Conservation (phyloP, 208 protist species). For the Crithidia fasciculata region DNA sequence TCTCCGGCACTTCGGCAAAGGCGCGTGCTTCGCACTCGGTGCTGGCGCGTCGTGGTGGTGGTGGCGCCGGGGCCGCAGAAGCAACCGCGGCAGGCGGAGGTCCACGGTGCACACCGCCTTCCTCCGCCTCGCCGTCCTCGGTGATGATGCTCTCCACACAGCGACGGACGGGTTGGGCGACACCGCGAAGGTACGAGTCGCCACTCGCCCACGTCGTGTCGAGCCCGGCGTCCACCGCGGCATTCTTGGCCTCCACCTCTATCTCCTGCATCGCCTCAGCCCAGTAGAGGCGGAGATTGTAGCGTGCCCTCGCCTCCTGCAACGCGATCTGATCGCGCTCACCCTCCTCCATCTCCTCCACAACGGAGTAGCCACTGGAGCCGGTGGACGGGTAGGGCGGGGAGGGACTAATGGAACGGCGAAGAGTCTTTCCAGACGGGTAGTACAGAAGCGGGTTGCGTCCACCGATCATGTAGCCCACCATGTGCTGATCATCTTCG, state of each 20-base stretch:
- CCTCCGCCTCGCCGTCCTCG: background rate
- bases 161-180: slow-evolving; percentile 11
- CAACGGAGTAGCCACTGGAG: background rate
- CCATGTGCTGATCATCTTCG: slow-evolving; percentile 12
- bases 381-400: slow-evolving; percentile 18
- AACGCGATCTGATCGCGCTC: slow-evolving; percentile 64
- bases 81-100: background rate
- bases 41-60: too few species aligned
- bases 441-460: slow-evolving; percentile 54
- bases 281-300: slow-evolving; percentile 63
- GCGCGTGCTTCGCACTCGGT: too few species aligned
- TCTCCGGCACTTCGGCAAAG: too few species aligned
- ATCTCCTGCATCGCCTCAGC: slow-evolving; percentile 47
- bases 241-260: slow-evolving; percentile 52
- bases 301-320: slow-evolving; percentile 69
- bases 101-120: too few species aligned
- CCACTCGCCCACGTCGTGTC: slow-evolving; percentile 19
- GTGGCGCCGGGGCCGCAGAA: background rate
- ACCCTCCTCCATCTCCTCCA: slow-evolving; percentile 60
- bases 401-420: slow-evolving; percentile 4
- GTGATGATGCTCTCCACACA: slow-evolving; percentile 28
- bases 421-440: background rate
- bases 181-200: slow-evolving; percentile 12
- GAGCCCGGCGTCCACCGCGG: slow-evolving; percentile 36
- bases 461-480: slow-evolving; percentile 28